Base-by-base conservation (phyloP, 129 eudicot species). In the Mikania micrantha region DNA sequence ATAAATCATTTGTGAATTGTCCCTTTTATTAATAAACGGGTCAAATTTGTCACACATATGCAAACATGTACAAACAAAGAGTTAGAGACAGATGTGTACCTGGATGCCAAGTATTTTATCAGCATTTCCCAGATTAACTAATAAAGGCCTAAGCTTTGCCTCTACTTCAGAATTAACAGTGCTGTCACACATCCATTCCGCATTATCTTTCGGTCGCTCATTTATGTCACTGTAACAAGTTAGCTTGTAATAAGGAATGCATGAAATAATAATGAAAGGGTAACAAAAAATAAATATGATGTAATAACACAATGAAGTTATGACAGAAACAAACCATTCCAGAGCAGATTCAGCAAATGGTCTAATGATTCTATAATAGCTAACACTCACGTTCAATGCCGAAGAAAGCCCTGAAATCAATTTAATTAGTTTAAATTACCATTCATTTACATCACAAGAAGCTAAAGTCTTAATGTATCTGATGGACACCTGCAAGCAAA, bases 271-370 rank as follows among this genome's bases (percentile, higher is more conserved):
- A 12, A 32, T 40, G 65, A 3, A 69, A 35, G 42, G 25, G 22
- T 29, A 10, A 48, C 17, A 10, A 49, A 67, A 27, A 31, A 45
- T n/a, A 58, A 66, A 1, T 20, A 12, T 24, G 34, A 35, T 47
- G 59, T 9, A 58, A 63, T 69, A 42, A 67, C 6, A 9, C 52
- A 7, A 11, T 59, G 41, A 47, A 58, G 48, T 21, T 16, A 48
- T 40, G 38, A 27, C 4, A 67, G 13, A 54, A 38, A 82, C 83
- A 67, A 77, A 91, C 97, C 96, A 48, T 41, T 82, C 87, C 34
- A 91, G 74, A 75, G 86, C 96, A 79, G 90, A 85, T 83, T 91
- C 97, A 34, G 96, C 97, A 80, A 91, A 91, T 9, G 97, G 97
- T 77, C 96, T 81, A 90, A 91, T 91, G 76, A 91, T 81, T 64